Base-by-base conservation (phyloP, 306 rosid genomes). In the Dryas alaskensis region DNA sequence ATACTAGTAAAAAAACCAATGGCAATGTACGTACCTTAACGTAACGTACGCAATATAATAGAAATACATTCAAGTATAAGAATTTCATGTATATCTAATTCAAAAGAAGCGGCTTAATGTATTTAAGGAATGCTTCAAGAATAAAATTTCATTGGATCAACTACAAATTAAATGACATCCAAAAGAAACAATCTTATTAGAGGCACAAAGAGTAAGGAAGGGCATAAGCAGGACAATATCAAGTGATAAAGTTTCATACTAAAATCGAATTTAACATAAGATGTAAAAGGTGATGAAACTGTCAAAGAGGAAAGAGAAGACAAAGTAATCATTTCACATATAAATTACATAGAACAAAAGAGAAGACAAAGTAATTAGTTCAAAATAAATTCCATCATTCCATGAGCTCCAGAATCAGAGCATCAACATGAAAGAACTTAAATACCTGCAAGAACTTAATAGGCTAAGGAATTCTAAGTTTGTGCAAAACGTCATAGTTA, bases 401-500 rank as follows among this genome's bases (percentile, higher is more conserved):
- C 62, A 74, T 52, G 73, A 40, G 68, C 75, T 63, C 61, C 55
- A 44, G 46, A 75, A 66, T 60, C 65, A 44, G 44, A 70, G 46
- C 70, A 72, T 73, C 74, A 73, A 78, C 75, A 78, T 37, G 62
- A 73, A 78, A 80, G 73, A 79, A 82, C 83, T 69, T 76, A 83
- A 84, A 80, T 95, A 95, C 99, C 99, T 92, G 96, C 95, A 95
- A 81, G 87, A 84, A 95, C 81, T 88, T 96, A 84, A 84, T 70
- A 75, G 98, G 98, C 87, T 95, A 96, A 75, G 97, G 92, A 78
- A 95, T 88, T 78, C 98, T 96, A 71, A 92, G 98, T 74, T 88
- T 95, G 66, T 77, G 94, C 79, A 95, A 87, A 79, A 77, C 88
- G 1, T 90, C 98, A 39, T 88, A 95, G 87, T 79, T 77, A 70